Evolutionary conservation across 2,329 filamentous ascomycete genomes (phyloP).

Genomic region (Colletotrichum chlorophyti): DNA sequence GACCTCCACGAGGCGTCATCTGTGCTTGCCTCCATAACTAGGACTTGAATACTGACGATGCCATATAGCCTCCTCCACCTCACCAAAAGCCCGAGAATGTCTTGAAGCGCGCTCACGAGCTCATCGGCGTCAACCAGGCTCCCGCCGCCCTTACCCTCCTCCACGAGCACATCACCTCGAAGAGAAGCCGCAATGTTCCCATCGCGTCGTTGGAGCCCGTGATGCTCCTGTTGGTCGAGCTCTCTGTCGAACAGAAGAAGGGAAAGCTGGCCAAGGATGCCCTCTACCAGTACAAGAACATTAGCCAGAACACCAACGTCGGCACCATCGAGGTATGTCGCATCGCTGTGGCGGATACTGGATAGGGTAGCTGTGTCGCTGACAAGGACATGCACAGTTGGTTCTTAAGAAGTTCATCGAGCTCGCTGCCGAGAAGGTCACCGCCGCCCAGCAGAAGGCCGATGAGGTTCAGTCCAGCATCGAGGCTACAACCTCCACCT

Average conservation of each 20-base stretch:
- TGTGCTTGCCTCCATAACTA: conserved; percentile 20
- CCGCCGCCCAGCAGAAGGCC: conserved; percentile 92
- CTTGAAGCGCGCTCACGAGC: conserved; percentile 96
- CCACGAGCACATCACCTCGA: conserved; percentile 99
- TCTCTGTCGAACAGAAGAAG: conserved; percentile 96
- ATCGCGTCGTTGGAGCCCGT: conserved; percentile 97
- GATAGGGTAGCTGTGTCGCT: conserved; percentile 5
- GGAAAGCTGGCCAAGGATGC: conserved; percentile 99
- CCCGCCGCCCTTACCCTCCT: conserved; percentile 91
- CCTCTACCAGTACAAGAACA: conserved; percentile 99
- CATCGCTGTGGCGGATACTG: background rate
- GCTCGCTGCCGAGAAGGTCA: conserved; percentile 94
- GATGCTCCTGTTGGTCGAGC: conserved; percentile 96
- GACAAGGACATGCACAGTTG: conserved; percentile 56
- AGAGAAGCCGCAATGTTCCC: conserved; percentile 95
- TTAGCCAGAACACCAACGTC: conserved; percentile 98
- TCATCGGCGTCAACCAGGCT: conserved; percentile 95
- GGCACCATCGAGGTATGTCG: conserved; percentile 85
- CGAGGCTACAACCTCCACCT: conserved; percentile 74
- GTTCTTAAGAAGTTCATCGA: conserved; percentile 99
- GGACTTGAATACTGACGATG: conserved; percentile 27
- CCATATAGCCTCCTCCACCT: conserved; percentile 82
- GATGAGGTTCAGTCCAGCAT: conserved; percentile 91
- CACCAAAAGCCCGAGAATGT: conserved; percentile 99
- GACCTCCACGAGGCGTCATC: conserved; percentile 50